These are phyloP conservation scores for Sporopachydermia lactativora DNA, from an alignment of 805 yeast genomes.

Conservation along the genomic window DNA sequence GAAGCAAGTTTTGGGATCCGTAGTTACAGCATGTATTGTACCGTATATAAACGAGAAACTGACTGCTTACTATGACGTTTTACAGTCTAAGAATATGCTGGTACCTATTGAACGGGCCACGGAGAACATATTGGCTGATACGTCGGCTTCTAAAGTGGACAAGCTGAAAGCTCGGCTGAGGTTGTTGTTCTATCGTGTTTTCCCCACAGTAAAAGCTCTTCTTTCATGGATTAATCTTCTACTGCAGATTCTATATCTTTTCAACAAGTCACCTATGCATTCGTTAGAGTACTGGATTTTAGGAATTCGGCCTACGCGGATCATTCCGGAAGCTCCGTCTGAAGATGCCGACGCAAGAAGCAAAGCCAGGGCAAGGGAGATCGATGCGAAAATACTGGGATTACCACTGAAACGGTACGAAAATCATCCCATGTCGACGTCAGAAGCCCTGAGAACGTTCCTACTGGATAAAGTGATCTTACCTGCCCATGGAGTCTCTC, in stretches of 20 bases:
- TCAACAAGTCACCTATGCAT: conserved; percentile 53
- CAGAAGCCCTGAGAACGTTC: conserved; percentile 7
- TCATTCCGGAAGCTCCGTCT: conserved; percentile 36
- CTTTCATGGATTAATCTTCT: conserved; percentile 36
- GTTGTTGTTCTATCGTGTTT: conserved; percentile 37
- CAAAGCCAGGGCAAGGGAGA: conserved; percentile 6
- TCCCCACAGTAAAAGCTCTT: conserved; percentile 41
- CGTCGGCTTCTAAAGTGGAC: conserved; percentile 8
- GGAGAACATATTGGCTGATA: neutral
- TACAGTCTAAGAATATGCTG: conserved; percentile 45
- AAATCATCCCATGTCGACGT: conserved; percentile 1
- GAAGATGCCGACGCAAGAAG: conserved; percentile 18
- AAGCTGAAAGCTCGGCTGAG: conserved; percentile 18
- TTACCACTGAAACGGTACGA: conserved; percentile 8
- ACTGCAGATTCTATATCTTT: conserved; percentile 48
- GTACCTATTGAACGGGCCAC: conserved; percentile 21
- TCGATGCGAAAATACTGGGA: conserved; percentile 9
- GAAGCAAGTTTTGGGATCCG: conserved; percentile 12
- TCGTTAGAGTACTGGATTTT: conserved; percentile 46
- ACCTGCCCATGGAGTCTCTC: conserved; percentile 14
- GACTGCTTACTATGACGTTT: conserved; percentile 45
- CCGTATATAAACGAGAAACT: conserved; percentile 62
- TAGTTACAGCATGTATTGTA: conserved; percentile 21
- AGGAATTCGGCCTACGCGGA: conserved; percentile 50
- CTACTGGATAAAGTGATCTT: conserved; percentile 4